A percentile compares a stretch with the other conserved stretches of the same genome.
Conservation (phyloP, 345 rosid genomes). For the Citrus maxima region DNA sequence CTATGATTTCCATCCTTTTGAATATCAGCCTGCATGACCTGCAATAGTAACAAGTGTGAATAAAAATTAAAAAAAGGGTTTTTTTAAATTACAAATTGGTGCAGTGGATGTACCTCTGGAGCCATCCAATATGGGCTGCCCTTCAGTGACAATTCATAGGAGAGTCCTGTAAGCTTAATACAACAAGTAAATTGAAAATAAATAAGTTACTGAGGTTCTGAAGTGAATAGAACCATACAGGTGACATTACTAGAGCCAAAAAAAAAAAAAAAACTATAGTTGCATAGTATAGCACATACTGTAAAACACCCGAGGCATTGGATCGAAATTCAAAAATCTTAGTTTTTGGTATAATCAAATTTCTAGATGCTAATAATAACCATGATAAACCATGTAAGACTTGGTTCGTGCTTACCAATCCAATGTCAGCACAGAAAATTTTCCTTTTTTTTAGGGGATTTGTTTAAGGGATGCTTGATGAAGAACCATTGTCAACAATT, state of each 20-base stretch:
- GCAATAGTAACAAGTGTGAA: slow-evolving; percentile 15
- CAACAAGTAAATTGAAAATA: not conserved
- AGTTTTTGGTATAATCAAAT: not conserved
- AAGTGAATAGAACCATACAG: slow-evolving; percentile 8
- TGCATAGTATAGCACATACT: not conserved
- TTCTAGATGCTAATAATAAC: not conserved
- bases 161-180: slow-evolving; percentile 50
- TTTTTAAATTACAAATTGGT: not conserved
- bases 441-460: not conserved
- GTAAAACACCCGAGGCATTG: not conserved
- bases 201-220: not conserved
- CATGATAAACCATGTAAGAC: not conserved
- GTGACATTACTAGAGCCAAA: not conserved
- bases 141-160: slow-evolving; percentile 55
- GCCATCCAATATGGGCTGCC: slow-evolving; percentile 90
- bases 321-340: not conserved
- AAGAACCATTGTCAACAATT: not conserved
- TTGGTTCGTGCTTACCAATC: not conserved
- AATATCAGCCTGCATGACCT: slow-evolving; percentile 55
- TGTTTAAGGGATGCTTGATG: not conserved
- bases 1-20: slow-evolving; percentile 39
- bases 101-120: slow-evolving; percentile 55
- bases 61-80: not conserved
- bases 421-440: not conserved
- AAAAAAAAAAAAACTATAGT: not conserved